Evolutionary conservation across 192 early-diverging fungal genomes (phyloP).

Genomic region (Podila epicladia): DNA sequence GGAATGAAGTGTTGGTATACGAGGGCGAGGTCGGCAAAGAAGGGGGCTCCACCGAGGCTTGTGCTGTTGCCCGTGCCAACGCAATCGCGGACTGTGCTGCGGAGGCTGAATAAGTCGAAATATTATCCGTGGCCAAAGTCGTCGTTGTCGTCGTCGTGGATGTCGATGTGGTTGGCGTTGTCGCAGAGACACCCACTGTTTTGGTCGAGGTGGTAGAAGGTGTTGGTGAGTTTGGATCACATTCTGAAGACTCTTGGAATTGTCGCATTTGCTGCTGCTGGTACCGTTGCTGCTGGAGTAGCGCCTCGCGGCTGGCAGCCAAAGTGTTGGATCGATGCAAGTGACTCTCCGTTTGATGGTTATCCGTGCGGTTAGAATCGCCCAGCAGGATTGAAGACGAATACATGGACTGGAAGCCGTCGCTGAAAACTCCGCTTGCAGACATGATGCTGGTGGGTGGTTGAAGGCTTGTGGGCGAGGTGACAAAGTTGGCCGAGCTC

Average conservation of each 20-base stretch:
- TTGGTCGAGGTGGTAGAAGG: background rate
- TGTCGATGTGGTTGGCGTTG: background rate
- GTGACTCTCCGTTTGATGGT: background rate
- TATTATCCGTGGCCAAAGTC: background rate
- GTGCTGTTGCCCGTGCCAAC: background rate
- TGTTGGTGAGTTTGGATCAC: background rate
- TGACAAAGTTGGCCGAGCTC: conserved; percentile 11
- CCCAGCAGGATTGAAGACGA: background rate
- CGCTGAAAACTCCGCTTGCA: background rate
- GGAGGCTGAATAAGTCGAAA: background rate
- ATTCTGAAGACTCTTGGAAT: conserved; percentile 10
- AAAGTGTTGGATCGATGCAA: background rate
- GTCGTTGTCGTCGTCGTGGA: background rate
- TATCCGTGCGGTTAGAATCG: background rate
- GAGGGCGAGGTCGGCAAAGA: background rate
- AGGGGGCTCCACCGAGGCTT: background rate
- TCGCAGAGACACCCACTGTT: background rate
- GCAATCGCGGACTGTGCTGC: background rate
- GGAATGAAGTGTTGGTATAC: background rate
- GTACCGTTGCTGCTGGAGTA: conserved; percentile 23
- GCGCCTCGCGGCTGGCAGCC: conserved; percentile 1
- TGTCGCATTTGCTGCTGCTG: conserved; percentile 24
- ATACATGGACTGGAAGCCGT: background rate
- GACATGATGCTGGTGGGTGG: conserved; percentile 5
- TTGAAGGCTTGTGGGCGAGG: conserved; percentile 28